Base-by-base conservation (phyloP, 495 filamentous ascomycete species). In the Ramalina intermedia region DNA sequence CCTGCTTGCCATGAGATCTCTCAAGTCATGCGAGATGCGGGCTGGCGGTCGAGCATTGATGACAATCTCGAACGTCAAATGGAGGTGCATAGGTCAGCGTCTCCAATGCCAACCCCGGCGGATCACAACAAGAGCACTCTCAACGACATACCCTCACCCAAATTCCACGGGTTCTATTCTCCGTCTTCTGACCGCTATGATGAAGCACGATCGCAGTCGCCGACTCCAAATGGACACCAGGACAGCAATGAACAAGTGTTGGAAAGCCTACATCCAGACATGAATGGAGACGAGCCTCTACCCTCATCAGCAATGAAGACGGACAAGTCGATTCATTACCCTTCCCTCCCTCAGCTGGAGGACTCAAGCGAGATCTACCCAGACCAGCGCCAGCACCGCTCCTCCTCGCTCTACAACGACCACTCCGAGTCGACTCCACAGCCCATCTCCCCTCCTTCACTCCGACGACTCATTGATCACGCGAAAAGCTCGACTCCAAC, bases 11-110 rank as follows among this genome's bases (percentile, higher is more conserved):
- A 61, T 37, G 58, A 61, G n/a, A 67, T 68, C 8, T 55, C 56
- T 8, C 43, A 62, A 35, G 49, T 69, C 33, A 66, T 68, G 14
- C 58, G 55, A 23, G 66, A 68, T 36, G 64, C 64, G 23, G 66
- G 66, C 11, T 69, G 66, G 60, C 61, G 60, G 17, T 64, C 64
- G 37, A 60, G 56, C 37, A 50, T 69, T 36, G 55, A 58, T n/a
- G 59, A 63, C 6, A 61, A 59, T 20, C 54, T 56, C n/a, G 55
- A 58, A 37, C 18, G 52, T 56, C 12, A 50, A 51, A 33, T 43
- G 17, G 54, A 55, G 29, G 1, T 33, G 29, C 29, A 33, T 2
- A 33, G 12, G 2, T 7, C 2, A 2, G 7, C 29, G 5, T 33
- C 29, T 11, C 29, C 2, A 7, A 33, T 8, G 12, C 12, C 29